Base-by-base conservation (phyloP, 179 eudicot species). In the Actinidia chinensis region DNA sequence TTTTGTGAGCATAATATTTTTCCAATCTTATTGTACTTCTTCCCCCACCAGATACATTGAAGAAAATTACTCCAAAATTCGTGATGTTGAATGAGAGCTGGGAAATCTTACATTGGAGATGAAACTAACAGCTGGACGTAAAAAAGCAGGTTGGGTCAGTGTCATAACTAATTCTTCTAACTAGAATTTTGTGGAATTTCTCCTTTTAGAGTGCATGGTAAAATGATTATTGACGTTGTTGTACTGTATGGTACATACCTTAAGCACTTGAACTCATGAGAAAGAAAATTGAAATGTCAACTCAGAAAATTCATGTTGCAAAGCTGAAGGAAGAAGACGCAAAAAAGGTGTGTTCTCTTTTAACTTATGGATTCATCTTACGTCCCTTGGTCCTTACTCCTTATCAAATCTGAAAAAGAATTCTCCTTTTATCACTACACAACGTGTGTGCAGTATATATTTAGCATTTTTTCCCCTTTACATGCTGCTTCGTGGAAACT, bases 101-200 rank as follows among this genome's bases (percentile, higher is more conserved):
- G 83, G 88, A 73, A 91, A 88, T 85, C 98, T 93, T 61, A 79
- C 82, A 12, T 75, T 95, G 83, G 98, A 95, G 85, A 81, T 95
- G 89, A 95, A 95, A 82, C 98, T 95, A 81, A 93, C 98, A 22
- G 86, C 98, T 76, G 98, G 97, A 46, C 97, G 98, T 72, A 95
- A 95, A 83, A 93, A 90, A 82, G 98, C 98, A 79, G 99, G 99
- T 95, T 71, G 47, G 82, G 73, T 64, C 68, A 55, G 60, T 66
- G 33, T 64, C 52, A 42, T 17, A 44, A 22, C 55, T 50, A 11
- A 20, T 58, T 61, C 55, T 76, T 82, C 23, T 59, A 2, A 64
- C 14, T 66, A 60, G 10, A 71, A 52, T 68, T 55, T 17, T 58
- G 33, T 54, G 2, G 55, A 73, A 9, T 17, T 17, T 63, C 20